phyloP scores from a whole-genome alignment of 1,139 yeast genomes.

The Taiozyma sp. region DNA sequence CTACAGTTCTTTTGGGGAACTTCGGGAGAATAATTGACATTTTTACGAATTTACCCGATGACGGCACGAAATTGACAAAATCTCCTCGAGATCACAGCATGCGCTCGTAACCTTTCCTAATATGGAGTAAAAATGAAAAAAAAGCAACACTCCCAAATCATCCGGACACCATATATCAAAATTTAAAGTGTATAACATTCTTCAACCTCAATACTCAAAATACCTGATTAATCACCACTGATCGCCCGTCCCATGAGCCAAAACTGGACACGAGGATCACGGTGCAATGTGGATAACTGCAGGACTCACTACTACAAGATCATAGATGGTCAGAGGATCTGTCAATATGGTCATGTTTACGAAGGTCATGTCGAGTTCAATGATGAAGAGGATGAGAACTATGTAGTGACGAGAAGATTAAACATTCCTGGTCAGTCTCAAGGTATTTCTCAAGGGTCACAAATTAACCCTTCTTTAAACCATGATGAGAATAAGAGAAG shows the following conservation, averaged over 20 bases:
- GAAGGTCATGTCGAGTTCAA: conserved; percentile 77
- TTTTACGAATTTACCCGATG: no score
- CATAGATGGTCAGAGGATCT: conserved; percentile 72
- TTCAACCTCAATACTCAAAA: no score
- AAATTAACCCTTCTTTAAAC: conserved; percentile 7
- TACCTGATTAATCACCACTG: neutral
- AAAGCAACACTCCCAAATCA: neutral
- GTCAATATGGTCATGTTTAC: conserved; percentile 87
- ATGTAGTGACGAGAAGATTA: conserved; percentile 49
- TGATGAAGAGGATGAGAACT: conserved; percentile 62
- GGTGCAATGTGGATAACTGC: conserved; percentile 91
- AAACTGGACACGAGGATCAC: conserved; percentile 44
- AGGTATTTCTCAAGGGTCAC: conserved; percentile 18
- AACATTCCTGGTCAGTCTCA: conserved; percentile 37
- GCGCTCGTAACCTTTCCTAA: neutral
- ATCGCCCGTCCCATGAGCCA: neutral
- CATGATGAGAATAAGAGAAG: conserved; percentile 16
- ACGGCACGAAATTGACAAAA: no score
- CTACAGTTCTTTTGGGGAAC: neutral
- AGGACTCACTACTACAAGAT: conserved; percentile 69
- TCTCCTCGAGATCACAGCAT: neutral
- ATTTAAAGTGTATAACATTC: neutral
- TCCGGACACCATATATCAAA: neutral
- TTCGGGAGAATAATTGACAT: neutral
- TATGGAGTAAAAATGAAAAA: neutral